Percentiles rank a stretch among this genome's conserved stretches.
phyloP scores from a whole-genome alignment of 352 stramenopile genomes.

The Globisporangium sylvaticum region DNA sequence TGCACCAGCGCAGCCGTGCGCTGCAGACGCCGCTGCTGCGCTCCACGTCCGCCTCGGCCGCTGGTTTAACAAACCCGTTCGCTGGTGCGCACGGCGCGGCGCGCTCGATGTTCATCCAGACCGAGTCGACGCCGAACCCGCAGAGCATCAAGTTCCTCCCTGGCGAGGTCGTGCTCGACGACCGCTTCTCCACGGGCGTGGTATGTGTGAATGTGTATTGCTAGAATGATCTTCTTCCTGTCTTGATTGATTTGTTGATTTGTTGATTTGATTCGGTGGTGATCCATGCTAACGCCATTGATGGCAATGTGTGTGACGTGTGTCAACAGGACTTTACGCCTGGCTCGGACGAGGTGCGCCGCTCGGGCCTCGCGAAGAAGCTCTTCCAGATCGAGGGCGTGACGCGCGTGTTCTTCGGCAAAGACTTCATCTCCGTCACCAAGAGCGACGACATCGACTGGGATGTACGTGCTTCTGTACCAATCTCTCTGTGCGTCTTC shows the following conservation, averaged over 20 bases:
- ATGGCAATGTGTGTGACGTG: neutral
- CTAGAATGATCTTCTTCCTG: neutral
- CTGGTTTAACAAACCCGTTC: conserved; percentile 8
- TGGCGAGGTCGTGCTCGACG: conserved; percentile 85
- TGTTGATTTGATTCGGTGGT: neutral
- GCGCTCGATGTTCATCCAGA: conserved; percentile 98
- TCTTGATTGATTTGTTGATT: neutral
- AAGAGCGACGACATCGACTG: conserved; percentile 94
- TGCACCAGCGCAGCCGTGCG: conserved; percentile 5
- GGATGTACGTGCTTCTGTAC: conserved; percentile 65
- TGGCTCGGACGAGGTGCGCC: conserved; percentile 79
- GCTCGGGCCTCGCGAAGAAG: conserved; percentile 93
- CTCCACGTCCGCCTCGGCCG: neutral
- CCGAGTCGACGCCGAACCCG: conserved; percentile 97
- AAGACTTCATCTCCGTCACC: conserved; percentile 98
- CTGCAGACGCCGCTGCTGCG: conserved; percentile 6
- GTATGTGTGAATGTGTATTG: conserved; percentile 15
- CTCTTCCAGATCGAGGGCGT: conserved; percentile 97
- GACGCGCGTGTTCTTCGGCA: conserved; percentile 95
- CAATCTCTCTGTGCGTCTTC: neutral
- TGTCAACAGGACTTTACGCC: conserved; percentile 78
- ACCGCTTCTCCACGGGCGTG: conserved; percentile 84
- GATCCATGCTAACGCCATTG: neutral
- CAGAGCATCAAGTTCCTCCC: conserved; percentile 98
- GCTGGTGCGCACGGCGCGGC: conserved; percentile 28